Base-by-base conservation (phyloP, 441 rosid species). In the Capsella rubella region DNA sequence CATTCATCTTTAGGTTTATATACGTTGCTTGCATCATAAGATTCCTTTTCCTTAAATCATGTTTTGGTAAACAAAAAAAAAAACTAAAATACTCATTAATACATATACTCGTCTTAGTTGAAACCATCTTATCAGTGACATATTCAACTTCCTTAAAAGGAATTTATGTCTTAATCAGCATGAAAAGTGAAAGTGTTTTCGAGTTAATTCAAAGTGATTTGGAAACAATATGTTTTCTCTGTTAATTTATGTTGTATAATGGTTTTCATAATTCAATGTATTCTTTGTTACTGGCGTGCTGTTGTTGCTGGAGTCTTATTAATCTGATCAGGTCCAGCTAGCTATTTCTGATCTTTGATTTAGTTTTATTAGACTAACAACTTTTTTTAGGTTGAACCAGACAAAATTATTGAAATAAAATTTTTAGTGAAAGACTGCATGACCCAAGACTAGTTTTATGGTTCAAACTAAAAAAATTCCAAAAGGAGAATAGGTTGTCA, bases 11-110 rank as follows among this genome's bases (percentile, higher is more conserved):
- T 49, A 57, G 50, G 75, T 16, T 40, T 60, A 12, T 51, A 35
- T 54, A n/a, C 27, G 56, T 57, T 42, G 72, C 80, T 66, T 77
- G 62, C 37, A 51, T 77, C 59, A 72, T 73, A 71, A 77, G 73
- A 65, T 71, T 60, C 68, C 51, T 57, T 71, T 71, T 31, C 63
- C 56, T 77, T 51, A 47, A 58, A 34, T 52, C 4, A 14, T 59
- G 68, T 60, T 21, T 77, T 77, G 46, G 72, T 77, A 10, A 10
- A 37, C 1, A 9, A 10, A 39, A 29, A 29, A 32, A 59, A 57
- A 43, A 61, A 14, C 9, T 15, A 39, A 21, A 21, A 21, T 21
- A 21, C 25, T 1, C 29, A 28, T 29, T 54, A 42, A 59, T 31
- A n/a, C 16, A 13, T 53, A 13, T n/a, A 11, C 29, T 39, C 28